Base-by-base conservation (phyloP, 2,329 filamentous ascomycete genomes). In the Lachnellula arida region DNA sequence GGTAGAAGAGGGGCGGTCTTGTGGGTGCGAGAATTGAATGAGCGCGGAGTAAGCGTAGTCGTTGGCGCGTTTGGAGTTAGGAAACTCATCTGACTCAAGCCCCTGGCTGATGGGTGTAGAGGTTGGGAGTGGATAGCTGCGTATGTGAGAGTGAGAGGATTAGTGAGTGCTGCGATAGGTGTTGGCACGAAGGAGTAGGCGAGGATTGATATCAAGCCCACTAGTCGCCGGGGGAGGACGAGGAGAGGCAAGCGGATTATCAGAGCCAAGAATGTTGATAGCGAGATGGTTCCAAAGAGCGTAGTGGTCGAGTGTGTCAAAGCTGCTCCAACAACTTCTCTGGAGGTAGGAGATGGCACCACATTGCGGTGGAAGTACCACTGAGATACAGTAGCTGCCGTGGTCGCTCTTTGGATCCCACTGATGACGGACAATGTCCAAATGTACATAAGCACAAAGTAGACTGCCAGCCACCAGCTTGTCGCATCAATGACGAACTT, bases 311-410 rank as follows among this genome's bases (percentile, higher is more conserved):
- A 87, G 73, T 99, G 94, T 49, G 79, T 78, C 46, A 96, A 77
- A 14, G 92, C 93, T 6, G 92, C 93, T 59, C 83, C 78, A 25
- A 97, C 91, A 48, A 97, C 87, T 54, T 92, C 87, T 55, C 81
- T 79, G 1, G 91, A 92, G 0, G 89, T 85, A 2, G 91, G 86
- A 8, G 87, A 79, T 5, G 93, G 91, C 11, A 86, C 81, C 4
- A 86, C 85, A 65, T 95, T 88, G 60, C 94, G 90, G 72, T 97
- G 93, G 72, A 97, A 99, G 73, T 99, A 99, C 94, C 94, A 99
- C 72, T 99, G 94, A 42, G 91, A 96, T 23, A 97, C 93, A 0
- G 93, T 96, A 11, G 94, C 94, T 23, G 91, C 93, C 14, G 93
- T 96, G 15, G 92, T 94, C 22, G 90, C 87, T 56, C 94, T 86